Evolutionary conservation across 1,284 basidiomycete species (phyloP).

Genomic region (Puccinia coronata): DNA sequence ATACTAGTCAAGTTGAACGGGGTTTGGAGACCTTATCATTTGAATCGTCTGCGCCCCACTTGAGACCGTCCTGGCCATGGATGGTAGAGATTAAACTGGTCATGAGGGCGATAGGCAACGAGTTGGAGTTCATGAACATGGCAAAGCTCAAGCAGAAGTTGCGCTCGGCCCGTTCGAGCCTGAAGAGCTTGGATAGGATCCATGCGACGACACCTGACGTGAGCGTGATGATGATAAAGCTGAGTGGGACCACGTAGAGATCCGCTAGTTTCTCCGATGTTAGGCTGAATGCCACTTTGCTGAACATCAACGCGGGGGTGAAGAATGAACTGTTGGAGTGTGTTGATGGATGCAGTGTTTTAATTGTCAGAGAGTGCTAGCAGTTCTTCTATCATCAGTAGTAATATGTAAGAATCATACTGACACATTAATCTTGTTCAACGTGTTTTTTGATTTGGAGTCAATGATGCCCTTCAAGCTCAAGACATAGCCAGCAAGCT

Average conservation of each 20-base stretch:
- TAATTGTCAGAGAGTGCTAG: no score
- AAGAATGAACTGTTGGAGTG: slow-evolving; percentile 55
- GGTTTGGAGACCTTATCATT: slow-evolving; percentile 50
- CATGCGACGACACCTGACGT: slow-evolving; percentile 58
- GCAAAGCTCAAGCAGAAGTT: slow-evolving; percentile 59
- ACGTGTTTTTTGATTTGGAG: slow-evolving; percentile 58
- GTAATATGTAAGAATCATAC: no score
- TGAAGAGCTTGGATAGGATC: slow-evolving; percentile 54
- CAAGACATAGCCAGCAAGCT: slow-evolving; percentile 59
- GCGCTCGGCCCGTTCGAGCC: slow-evolving; percentile 58
- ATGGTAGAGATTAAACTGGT: slow-evolving; percentile 60
- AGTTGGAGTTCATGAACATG: slow-evolving; percentile 54
- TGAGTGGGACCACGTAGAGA: slow-evolving; percentile 59
- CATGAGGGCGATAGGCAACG: slow-evolving; percentile 61
- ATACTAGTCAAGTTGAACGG: not conserved
- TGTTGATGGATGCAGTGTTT: slow-evolving; percentile 53
- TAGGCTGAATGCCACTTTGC: slow-evolving; percentile 61
- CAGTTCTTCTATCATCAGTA: no score
- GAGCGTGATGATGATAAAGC: slow-evolving; percentile 59
- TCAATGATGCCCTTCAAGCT: slow-evolving; percentile 60
- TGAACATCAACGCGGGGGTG: slow-evolving; percentile 60
- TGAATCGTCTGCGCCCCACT: slow-evolving; percentile 56
- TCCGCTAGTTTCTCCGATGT: slow-evolving; percentile 60
- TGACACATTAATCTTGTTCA: slow-evolving; percentile 40
- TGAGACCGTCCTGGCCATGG: slow-evolving; percentile 51